These are phyloP conservation scores for Tarenaya hassleriana DNA, from an alignment of 345 rosid genomes.

Conservation along the genomic window DNA sequence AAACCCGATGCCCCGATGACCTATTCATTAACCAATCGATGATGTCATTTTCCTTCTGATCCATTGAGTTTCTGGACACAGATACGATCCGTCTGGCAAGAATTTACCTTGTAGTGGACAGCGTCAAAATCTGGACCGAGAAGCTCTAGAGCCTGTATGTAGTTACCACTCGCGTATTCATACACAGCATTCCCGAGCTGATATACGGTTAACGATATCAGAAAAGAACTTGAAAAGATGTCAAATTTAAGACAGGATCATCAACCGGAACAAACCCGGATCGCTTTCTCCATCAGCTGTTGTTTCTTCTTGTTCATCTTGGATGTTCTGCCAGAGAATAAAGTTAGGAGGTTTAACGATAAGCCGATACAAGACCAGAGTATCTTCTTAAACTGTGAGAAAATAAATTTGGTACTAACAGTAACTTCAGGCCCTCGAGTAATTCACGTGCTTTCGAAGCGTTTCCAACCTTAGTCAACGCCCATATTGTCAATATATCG, in stretches of 20 bases:
- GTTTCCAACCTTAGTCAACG: slow-evolving; percentile 56
- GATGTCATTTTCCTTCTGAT: slow-evolving; percentile 1
- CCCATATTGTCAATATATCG: slow-evolving; percentile 77
- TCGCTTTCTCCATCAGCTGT: slow-evolving; percentile 54
- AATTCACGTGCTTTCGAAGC: slow-evolving; percentile 62
- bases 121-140: slow-evolving; percentile 73
- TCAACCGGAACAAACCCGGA: slow-evolving; percentile 46
- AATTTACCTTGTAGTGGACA: slow-evolving; percentile 52
- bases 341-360: slow-evolving; percentile 3
- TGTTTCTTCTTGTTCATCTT: slow-evolving; percentile 75
- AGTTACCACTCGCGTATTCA: slow-evolving; percentile 53
- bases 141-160: slow-evolving; percentile 43
- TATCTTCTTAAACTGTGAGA: too few species aligned
- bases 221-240: slow-evolving; percentile 8
- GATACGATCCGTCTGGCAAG: background rate
- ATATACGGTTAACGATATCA: slow-evolving; percentile 5
- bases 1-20: slow-evolving; percentile 83
- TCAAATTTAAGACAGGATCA: background rate
- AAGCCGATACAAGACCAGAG: slow-evolving; percentile 7
- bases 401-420: slow-evolving; percentile 36
- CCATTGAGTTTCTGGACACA: background rate
- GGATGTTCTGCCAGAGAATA: slow-evolving; percentile 45
- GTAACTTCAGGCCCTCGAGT: slow-evolving; percentile 54
- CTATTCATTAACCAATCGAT: slow-evolving; percentile 27
- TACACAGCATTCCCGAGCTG: slow-evolving; percentile 77